Percentiles rank a stretch among this genome's conserved stretches.
Evolutionary conservation across 2,329 filamentous ascomycete species (phyloP).

Genomic region (Penicillium sp.): DNA sequence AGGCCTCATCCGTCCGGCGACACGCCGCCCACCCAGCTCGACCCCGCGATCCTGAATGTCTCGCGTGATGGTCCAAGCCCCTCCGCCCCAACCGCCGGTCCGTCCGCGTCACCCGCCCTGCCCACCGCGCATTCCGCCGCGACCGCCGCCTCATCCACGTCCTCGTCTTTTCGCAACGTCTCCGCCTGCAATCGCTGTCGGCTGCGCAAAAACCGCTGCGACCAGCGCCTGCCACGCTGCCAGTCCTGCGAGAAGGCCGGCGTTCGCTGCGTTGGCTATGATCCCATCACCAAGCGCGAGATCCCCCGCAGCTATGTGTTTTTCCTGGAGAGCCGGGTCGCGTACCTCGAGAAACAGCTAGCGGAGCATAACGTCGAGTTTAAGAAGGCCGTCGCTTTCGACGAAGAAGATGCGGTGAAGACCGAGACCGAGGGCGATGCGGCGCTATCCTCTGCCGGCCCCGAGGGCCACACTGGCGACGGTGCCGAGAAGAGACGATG

Average conservation of each 20-base stretch:
- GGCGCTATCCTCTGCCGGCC: conserved; percentile 16
- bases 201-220: conserved; percentile 88
- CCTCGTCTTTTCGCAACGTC: conserved; percentile 71
- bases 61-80: conserved; percentile 19
- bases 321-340: conserved; percentile 83
- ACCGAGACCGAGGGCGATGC: conserved; percentile 30
- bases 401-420: conserved; percentile 45
- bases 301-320: conserved; percentile 92
- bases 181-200: conserved; percentile 93
- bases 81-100: conserved; percentile 11
- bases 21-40: conserved; percentile 21
- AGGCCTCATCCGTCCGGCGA: conserved; percentile 35
- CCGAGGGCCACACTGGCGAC: conserved; percentile 18
- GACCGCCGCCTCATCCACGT: conserved; percentile 26
- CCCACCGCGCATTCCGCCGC: conserved; percentile 27
- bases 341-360: conserved; percentile 76
- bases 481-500: conserved; percentile 14
- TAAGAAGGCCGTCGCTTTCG: conserved; percentile 67
- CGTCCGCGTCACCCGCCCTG: conserved; percentile 21
- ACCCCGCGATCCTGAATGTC: conserved; percentile 18
- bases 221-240: conserved; percentile 87
- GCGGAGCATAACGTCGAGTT: conserved; percentile 67
- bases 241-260: conserved; percentile 89
- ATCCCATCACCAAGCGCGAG: conserved; percentile 93
- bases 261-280: conserved; percentile 89